phyloP scores from a whole-genome alignment of 179 eudicot species.

The Drosera spatulata region DNA sequence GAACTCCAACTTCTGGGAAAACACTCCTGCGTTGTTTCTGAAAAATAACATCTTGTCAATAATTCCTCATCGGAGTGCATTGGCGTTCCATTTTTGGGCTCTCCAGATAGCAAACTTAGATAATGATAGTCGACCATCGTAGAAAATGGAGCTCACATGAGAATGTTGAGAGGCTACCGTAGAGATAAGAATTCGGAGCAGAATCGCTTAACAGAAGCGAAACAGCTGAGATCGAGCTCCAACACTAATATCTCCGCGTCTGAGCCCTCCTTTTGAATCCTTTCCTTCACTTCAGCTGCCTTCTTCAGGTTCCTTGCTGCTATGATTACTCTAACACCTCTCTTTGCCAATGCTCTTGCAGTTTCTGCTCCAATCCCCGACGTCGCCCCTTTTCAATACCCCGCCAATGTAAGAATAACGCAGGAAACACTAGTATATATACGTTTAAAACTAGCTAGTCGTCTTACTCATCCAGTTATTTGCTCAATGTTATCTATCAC shows the following conservation, averaged over 20 bases:
- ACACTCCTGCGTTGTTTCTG: constrained; percentile 96
- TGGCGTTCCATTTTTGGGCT: not conserved
- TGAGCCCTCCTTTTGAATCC: constrained; percentile 19
- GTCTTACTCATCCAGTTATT: too few relatives aligned
- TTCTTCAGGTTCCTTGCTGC: constrained; percentile 32
- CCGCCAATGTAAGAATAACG: too few relatives aligned
- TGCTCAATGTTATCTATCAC: too few relatives aligned
- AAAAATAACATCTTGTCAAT: constrained; percentile 1
- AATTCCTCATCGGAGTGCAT: not conserved
- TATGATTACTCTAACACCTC: constrained; percentile 27
- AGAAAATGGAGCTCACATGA: constrained; percentile 20
- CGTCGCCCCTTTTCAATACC: constrained; percentile 22
- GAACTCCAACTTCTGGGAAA: constrained; percentile 72
- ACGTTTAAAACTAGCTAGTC: too few relatives aligned
- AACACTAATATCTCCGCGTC: constrained; percentile 19
- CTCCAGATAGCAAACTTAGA: not conserved
- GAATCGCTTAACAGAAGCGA: constrained; percentile 28
- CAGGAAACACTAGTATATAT: too few relatives aligned
- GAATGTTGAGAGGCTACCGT: constrained; percentile 31
- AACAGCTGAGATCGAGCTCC: constrained; percentile 33
- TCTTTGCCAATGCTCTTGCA: constrained; percentile 36
- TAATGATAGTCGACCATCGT: not conserved
- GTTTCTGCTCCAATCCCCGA: constrained; percentile 40
- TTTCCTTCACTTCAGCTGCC: constrained; percentile 22
- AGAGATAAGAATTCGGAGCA: constrained; percentile 32